These are phyloP conservation scores for Panaeolus papilionaceus DNA, from an alignment of 768 basidiomycete genomes.

Conservation along the genomic window DNA sequence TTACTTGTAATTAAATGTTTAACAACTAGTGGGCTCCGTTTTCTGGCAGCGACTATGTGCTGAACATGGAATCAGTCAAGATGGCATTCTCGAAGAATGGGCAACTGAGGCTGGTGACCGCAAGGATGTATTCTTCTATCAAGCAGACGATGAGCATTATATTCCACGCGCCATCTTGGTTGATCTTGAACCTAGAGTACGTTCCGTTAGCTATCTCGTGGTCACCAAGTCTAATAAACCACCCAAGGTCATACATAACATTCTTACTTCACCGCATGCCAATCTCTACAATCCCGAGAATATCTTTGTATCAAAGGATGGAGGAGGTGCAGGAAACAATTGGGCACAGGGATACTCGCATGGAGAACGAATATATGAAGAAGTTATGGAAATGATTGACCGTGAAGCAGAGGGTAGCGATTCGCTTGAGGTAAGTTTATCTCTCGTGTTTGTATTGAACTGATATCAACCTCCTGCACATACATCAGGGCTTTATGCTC, in stretches of 20 bases:
- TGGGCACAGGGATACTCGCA: constrained; percentile 96
- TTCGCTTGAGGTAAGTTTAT: constrained; percentile 79
- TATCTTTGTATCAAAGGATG: constrained; percentile 94
- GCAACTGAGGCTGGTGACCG: constrained; percentile 94
- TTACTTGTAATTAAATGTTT: constrained; percentile 15
- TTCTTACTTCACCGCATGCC: constrained; percentile 86
- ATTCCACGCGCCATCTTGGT: constrained; percentile 96
- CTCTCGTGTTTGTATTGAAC: neutral
- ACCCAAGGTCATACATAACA: constrained; percentile 92
- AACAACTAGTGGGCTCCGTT: constrained; percentile 84
- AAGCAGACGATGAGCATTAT: constrained; percentile 99
- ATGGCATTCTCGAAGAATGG: constrained; percentile 97
- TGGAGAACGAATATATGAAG: constrained; percentile 92
- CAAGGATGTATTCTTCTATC: constrained; percentile 99
- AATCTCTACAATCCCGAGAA: constrained; percentile 98
- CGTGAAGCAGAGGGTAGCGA: constrained; percentile 98
- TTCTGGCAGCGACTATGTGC: constrained; percentile 99
- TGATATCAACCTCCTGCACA: neutral
- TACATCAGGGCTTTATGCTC: constrained; percentile 92
- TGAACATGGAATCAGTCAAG: constrained; percentile 96
- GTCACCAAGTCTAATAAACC: constrained; percentile 23
- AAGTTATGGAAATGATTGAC: constrained; percentile 99
- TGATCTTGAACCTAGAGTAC: constrained; percentile 94
- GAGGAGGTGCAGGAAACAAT: constrained; percentile 99
- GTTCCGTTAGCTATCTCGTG: constrained; percentile 31